phyloP scores from a whole-genome alignment of 2,329 filamentous ascomycete genomes.

The Neofusicoccum laricinum region DNA sequence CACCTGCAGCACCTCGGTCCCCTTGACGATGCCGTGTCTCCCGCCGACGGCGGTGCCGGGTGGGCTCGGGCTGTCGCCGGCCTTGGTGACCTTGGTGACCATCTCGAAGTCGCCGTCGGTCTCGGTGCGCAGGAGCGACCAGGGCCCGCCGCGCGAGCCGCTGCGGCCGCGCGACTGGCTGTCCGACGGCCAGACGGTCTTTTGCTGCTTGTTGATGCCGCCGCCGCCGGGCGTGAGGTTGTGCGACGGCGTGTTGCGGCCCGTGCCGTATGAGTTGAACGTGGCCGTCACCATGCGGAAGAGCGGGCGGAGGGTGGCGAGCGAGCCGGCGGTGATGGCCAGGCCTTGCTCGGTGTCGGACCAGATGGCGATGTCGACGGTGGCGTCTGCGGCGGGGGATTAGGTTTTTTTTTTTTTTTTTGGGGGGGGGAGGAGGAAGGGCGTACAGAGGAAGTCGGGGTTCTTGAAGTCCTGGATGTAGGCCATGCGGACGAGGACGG shows the following conservation, averaged over 20 bases:
- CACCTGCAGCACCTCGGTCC: neutral
- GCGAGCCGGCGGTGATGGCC: slow-evolving; percentile 34
- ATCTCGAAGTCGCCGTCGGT: neutral
- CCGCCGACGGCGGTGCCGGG: neutral
- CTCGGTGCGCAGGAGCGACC: slow-evolving; percentile 2
- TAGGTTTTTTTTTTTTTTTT: neutral
- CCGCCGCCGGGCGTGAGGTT: neutral
- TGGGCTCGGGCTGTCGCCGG: neutral
- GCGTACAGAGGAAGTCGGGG: slow-evolving; percentile 33
- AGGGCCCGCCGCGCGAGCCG: neutral
- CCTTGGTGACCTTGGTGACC: neutral
- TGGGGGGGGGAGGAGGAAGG: no score
- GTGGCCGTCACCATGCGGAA: slow-evolving; percentile 23
- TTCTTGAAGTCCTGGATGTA: slow-evolving; percentile 34
- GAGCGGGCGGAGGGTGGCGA: slow-evolving; percentile 36
- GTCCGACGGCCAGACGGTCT: slow-evolving; percentile 1
- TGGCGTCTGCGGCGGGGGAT: slow-evolving; percentile 14
- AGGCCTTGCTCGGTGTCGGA: slow-evolving; percentile 35
- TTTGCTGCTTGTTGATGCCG: neutral
- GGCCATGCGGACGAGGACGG: slow-evolving; percentile 34
- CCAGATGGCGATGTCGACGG: slow-evolving; percentile 38
- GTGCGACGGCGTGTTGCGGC: neutral
- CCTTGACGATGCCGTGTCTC: neutral
- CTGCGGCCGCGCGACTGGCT: neutral
- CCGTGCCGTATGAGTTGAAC: neutral